Conservation (phyloP, 2,329 filamentous ascomycete species). For the Talaromyces rugulosus region DNA sequence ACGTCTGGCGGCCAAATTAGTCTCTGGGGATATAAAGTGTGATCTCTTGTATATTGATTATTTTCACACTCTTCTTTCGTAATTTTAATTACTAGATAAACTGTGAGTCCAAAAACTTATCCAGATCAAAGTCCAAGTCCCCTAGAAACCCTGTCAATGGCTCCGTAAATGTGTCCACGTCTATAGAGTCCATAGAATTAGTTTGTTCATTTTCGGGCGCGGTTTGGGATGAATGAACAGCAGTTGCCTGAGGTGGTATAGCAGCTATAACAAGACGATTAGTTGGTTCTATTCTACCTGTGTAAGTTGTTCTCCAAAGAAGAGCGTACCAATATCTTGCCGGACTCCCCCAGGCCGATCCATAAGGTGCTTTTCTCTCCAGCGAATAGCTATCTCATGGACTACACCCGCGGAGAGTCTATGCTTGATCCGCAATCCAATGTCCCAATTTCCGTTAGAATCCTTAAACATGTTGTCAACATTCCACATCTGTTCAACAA, state of each 20-base stretch:
- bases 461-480: conserved; percentile 2
- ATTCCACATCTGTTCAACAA: conserved; percentile 2
- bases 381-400: background rate
- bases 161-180: background rate
- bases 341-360: background rate
- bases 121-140: background rate
- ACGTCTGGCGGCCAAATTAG: conserved; percentile 47
- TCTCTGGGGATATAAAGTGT: conserved; percentile 17
- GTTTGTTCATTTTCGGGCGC: background rate
- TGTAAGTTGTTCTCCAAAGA: background rate
- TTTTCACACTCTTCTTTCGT: background rate
- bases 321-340: background rate
- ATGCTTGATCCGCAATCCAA: background rate
- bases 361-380: background rate
- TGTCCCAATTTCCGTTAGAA: conserved; percentile 1
- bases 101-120: background rate
- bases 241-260: background rate
- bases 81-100: background rate
- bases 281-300: background rate
- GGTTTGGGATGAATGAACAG: background rate
- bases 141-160: background rate
- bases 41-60: background rate
- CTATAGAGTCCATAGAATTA: background rate
- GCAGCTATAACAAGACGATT: background rate
- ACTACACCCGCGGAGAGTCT: background rate